Percentiles rank a stretch among this genome's conserved stretches.
phyloP scores from a whole-genome alignment of 768 basidiomycete genomes.

The Auricularia sp. region DNA sequence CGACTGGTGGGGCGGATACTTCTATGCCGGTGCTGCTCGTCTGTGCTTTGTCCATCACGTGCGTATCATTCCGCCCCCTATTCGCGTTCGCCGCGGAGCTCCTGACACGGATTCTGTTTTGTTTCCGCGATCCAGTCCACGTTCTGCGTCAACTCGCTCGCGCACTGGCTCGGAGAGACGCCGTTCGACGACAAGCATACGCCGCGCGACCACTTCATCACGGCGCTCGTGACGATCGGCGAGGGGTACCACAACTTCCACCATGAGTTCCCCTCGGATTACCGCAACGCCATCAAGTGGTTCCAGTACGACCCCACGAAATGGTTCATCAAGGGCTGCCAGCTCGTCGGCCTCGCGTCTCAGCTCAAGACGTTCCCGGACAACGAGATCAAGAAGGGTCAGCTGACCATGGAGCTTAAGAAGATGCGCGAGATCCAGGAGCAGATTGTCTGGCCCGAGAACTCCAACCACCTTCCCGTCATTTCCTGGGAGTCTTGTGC shows the following conservation, averaged over 20 bases:
- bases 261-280: conserved; percentile 78
- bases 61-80: conserved; percentile 22
- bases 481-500: conserved; percentile 75
- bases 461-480: conserved; percentile 51
- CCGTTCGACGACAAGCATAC: conserved; percentile 75
- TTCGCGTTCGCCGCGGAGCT: conserved; percentile 1
- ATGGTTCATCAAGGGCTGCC: conserved; percentile 69
- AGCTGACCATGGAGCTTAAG: conserved; percentile 76
- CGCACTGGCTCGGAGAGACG: conserved; percentile 72
- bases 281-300: conserved; percentile 66
- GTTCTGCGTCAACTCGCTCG: conserved; percentile 83
- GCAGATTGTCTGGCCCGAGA: conserved; percentile 49
- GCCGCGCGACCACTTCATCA: conserved; percentile 70
- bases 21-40: conserved; percentile 68
- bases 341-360: conserved; percentile 57
- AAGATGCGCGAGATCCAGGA: conserved; percentile 56
- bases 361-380: conserved; percentile 78
- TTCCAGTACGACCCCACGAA: conserved; percentile 65
- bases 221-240: conserved; percentile 75
- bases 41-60: conserved; percentile 76
- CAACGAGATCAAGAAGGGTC: conserved; percentile 79
- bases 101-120: background rate
- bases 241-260: conserved; percentile 89
- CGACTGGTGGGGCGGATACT: conserved; percentile 66
- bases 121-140: conserved; percentile 43